Base-by-base conservation (phyloP, 2,329 filamentous ascomycete genomes). In the Talaromyces marneffei region DNA sequence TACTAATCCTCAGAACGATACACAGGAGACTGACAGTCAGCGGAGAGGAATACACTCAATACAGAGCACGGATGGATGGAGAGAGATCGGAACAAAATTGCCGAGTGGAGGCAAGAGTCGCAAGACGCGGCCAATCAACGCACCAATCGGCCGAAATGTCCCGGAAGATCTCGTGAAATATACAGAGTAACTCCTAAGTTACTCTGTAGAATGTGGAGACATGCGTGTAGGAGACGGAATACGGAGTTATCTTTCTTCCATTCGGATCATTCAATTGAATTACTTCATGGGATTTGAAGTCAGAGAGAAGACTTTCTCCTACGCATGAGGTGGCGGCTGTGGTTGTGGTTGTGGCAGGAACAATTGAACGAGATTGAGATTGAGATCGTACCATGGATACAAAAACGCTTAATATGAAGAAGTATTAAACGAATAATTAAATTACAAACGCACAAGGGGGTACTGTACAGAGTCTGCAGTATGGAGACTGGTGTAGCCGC, bases 41-140 rank as follows among this genome's bases (percentile, higher is more conserved):
- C n/a, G n/a, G n/a, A n/a, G n/a, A n/a, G n/a, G n/a, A n/a, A n/a
- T n/a, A n/a, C n/a, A n/a, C n/a, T n/a, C n/a, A n/a, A n/a, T n/a
- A 33, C 29, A 33, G 29, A 37, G 35, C 2, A 42, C 40, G 40
- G 10, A 44, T 44, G 44, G 44, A 10, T 18, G 42, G 48, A 52
- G 10, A 23, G 8, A 50, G 56, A 58, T 50, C 56, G 56, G 56
- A 58, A 58, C n/a, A 7, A 39, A 58, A 50, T 39, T 58, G 56
- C 56, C 56, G 56, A n/a, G 56, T 48, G 56, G 56, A 50, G 56
- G 42, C 56, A 27, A 37, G n/a, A 42, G 56, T 39, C 42, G 42
- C 56, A 27, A 37, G n/a, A 42, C 20, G 29, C 31, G 27, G 55
- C 55, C 55, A 57, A 57, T 57, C 39, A 25, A 2, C 12, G 7